Base-by-base conservation (phyloP, 2,329 filamentous ascomycete species). In the Eurotiales sp. region DNA sequence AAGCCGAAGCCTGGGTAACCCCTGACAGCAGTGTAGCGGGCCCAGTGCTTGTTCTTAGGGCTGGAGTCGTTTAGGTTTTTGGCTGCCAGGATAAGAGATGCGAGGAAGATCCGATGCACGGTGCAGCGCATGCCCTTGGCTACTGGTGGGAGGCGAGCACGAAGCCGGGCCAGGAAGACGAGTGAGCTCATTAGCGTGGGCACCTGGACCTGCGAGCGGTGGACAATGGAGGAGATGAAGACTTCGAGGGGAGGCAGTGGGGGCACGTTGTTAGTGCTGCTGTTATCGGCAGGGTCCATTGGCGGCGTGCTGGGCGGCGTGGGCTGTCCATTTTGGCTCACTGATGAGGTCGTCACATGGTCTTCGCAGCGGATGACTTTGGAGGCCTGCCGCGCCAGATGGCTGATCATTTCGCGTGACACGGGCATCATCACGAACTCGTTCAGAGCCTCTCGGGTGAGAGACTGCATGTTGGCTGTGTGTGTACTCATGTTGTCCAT, bases 31-130 rank as follows among this genome's bases (percentile, higher is more conserved):
- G 87, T 95, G 78, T 97, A 99, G 64, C 85, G 86, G 58, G 93
- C 91, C 93, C 93, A 99, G 80, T 99, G 93, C 84, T 97, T 97
- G 83, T 99, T 99, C 85, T 97, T 97, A 57, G 93, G 93, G 11
- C 90, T 96, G 55, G 90, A 96, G 78, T 97, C 93, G 71, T 99
- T 97, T 61, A 97, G 82, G 72, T 96, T 96, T 84, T 99, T 99
- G 62, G 93, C 92, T 1, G 93, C 85, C 45, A 86, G 76, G 34
- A 77, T 77, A 41, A 77, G 62, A 4, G 72, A 73, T 6, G 75
- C 92, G 44, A 99, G 82, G 76, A 99, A 97, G 79, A 99, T 97
- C 63, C 93, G 87, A 77, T 99, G 93, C 42, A 92, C 90, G 21
- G 93, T 97, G 79, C 93, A 97, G 62, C 88, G 86, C 74, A 97